Evolutionary conservation across 2,329 filamentous ascomycete genomes (phyloP).

Genomic region (Cyphellophora attinorum): DNA sequence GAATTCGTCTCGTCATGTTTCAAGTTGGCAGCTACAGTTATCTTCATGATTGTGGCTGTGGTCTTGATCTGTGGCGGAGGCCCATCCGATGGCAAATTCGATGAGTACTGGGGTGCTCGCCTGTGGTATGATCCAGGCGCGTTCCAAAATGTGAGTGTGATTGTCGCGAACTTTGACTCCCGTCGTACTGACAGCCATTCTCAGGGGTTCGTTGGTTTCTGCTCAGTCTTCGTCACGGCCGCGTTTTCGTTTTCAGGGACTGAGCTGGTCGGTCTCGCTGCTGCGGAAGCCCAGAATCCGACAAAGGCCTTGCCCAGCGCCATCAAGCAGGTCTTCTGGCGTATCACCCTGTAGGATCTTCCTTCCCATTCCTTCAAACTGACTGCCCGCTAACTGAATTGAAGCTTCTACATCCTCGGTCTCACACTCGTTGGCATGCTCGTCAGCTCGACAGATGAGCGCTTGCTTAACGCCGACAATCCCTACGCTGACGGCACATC

Average conservation of each 20-base stretch:
- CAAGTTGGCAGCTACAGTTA: conserved; percentile 57
- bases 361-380: not conserved
- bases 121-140: conserved; percentile 23
- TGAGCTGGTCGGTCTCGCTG: conserved; percentile 43
- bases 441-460: conserved; percentile 28
- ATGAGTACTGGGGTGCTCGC: conserved; percentile 22
- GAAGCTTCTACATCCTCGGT: conserved; percentile 36
- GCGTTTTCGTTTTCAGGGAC: conserved; percentile 50
- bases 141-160: not conserved
- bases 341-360: conserved; percentile 29
- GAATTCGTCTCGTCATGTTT: conserved; percentile 72
- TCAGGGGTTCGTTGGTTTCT: conserved; percentile 42
- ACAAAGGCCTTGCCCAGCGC: conserved; percentile 37
- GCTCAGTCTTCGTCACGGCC: conserved; percentile 45
- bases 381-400: not conserved
- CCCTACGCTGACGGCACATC: conserved; percentile 36
- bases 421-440: conserved; percentile 36
- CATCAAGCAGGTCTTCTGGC: conserved; percentile 43
- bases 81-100: conserved; percentile 24
- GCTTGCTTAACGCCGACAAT: conserved; percentile 28
- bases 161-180: conserved; percentile 54
- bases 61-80: conserved; percentile 24
- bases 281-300: conserved; percentile 43
- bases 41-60: conserved; percentile 14
- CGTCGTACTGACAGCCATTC: too few relatives aligned